Evolutionary conservation across 2,329 filamentous ascomycete genomes (phyloP).

Genomic region (Colletotrichum sp.): DNA sequence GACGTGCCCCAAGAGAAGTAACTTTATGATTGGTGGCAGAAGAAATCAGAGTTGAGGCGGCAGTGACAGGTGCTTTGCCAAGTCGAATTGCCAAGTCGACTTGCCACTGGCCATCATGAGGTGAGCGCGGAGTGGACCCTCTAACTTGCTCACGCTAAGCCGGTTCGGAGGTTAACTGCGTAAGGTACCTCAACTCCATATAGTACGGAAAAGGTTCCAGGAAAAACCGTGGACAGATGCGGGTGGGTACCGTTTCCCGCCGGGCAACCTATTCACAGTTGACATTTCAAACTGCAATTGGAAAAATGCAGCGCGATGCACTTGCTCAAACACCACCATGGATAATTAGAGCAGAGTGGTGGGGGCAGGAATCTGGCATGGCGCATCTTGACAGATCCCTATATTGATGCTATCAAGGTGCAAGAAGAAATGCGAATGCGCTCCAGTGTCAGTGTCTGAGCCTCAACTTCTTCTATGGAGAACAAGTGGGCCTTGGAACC

Average conservation of each 20-base stretch:
- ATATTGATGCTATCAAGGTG: background rate
- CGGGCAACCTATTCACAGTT: background rate
- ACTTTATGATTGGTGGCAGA: background rate
- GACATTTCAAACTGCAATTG: background rate
- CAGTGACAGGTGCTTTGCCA: background rate
- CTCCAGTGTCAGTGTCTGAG: background rate
- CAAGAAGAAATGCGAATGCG: background rate
- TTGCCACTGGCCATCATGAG: background rate
- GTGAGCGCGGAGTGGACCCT: background rate
- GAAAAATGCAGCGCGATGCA: background rate
- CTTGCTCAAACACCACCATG: background rate
- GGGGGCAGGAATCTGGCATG: background rate
- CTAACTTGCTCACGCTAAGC: conserved; percentile 14
- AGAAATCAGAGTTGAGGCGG: background rate
- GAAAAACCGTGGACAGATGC: background rate
- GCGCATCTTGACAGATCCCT: background rate
- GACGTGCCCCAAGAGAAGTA: background rate
- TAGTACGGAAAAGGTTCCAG: background rate
- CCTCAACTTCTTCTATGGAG: background rate
- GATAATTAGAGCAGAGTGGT: background rate
- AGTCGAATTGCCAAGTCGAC: background rate
- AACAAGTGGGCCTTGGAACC: background rate
- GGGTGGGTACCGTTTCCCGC: background rate
- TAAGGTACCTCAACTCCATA: background rate
- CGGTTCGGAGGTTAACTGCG: background rate